Percentiles rank a stretch among this genome's conserved stretches.
Conservation (phyloP, 2,329 filamentous ascomycete genomes). For the Aspergillus sojae region DNA sequence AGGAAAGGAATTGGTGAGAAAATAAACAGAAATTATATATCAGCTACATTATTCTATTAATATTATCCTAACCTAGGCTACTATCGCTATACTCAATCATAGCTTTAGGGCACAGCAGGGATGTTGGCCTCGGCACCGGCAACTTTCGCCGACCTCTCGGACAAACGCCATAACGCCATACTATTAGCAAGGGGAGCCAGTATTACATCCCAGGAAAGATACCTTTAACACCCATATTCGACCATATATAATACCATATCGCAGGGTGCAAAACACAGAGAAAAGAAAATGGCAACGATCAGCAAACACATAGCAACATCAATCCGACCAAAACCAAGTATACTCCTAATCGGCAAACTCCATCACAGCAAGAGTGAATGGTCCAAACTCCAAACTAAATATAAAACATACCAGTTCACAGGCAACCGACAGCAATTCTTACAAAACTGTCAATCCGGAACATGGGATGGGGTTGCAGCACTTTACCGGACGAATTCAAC, state of each 20-base stretch:
- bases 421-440: background rate
- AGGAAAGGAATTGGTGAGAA: no score
- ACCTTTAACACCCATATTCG: background rate
- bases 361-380: background rate
- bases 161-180: background rate
- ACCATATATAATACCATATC: no score
- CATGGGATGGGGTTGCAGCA: background rate
- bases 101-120: background rate
- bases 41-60: no score
- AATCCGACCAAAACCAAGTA: background rate
- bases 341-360: background rate
- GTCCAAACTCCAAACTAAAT: background rate
- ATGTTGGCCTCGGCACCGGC: background rate
- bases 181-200: background rate
- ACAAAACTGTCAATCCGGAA: background rate
- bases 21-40: no score
- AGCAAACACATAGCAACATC: background rate
- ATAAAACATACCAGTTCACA: background rate
- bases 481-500: background rate
- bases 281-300: background rate
- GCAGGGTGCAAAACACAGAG: no score
- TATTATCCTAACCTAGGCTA: no score
- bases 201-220: background rate
- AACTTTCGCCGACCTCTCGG: background rate
- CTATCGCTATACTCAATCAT: background rate